These are phyloP conservation scores for Pyrrhoderma lamaoense DNA, from an alignment of 1,284 basidiomycete species.

Conservation along the genomic window DNA sequence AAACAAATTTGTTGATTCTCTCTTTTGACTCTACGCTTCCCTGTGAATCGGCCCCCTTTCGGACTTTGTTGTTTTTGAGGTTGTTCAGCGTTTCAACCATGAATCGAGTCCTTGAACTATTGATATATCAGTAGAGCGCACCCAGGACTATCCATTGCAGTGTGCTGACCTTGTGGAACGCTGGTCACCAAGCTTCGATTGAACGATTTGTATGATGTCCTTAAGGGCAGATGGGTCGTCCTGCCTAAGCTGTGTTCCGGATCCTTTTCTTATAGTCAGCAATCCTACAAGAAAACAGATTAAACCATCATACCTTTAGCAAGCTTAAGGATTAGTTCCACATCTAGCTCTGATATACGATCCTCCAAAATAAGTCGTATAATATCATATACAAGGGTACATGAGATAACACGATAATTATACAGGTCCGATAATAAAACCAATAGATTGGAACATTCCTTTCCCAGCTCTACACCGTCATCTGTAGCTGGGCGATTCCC, in stretches of 20 bases:
- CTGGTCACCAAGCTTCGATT: conserved; percentile 57
- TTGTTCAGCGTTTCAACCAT: conserved; percentile 90
- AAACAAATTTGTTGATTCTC: conserved; percentile 79
- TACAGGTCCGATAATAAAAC: conserved; percentile 89
- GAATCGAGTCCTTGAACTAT: conserved; percentile 78
- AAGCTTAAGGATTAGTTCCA: conserved; percentile 86
- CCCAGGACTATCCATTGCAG: too few species aligned
- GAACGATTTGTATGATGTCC: conserved; percentile 80
- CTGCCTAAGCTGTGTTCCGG: conserved; percentile 76
- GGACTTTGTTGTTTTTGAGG: conserved; percentile 86
- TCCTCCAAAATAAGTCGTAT: conserved; percentile 71
- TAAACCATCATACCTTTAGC: conserved; percentile 58
- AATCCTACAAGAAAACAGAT: not conserved
- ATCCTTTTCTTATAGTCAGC: not conserved
- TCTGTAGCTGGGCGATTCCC: not conserved
- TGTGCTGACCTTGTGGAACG: conserved; percentile 53
- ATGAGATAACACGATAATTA: conserved; percentile 91
- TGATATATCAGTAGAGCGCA: too few species aligned
- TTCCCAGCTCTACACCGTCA: conserved; percentile 46
- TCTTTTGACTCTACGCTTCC: conserved; percentile 66
- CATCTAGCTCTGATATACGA: conserved; percentile 66
- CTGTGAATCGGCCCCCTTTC: conserved; percentile 52
- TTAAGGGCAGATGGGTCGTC: conserved; percentile 82
- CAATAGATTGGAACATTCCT: conserved; percentile 86
- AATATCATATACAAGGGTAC: conserved; percentile 83